Conservation (phyloP, 306 rosid species). For the Dryas drummondii region DNA sequence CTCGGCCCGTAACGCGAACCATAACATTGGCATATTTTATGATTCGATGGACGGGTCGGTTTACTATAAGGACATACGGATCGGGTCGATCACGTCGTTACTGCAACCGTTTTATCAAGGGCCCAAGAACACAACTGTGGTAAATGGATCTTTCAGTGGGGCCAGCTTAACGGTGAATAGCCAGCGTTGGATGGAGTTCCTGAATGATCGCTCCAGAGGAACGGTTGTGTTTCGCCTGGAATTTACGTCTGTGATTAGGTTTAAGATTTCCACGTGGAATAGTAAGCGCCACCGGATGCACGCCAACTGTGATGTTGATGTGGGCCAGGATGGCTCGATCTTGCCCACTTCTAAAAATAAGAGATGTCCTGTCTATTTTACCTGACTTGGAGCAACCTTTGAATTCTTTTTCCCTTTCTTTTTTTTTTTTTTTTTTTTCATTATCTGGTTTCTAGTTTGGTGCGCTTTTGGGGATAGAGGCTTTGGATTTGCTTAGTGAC, state of each 20-base stretch:
- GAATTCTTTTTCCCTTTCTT: background rate
- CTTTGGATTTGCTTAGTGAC: constrained; percentile 1
- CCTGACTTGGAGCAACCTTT: constrained; percentile 25
- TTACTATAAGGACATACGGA: constrained; percentile 52
- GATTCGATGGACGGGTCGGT: constrained; percentile 53
- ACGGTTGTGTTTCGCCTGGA: constrained; percentile 64
- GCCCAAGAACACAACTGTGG: constrained; percentile 58
- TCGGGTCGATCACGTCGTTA: constrained; percentile 54
- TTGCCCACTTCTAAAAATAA: constrained; percentile 40
- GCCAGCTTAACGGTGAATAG: constrained; percentile 48
- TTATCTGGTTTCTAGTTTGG: background rate
- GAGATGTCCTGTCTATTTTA: constrained; percentile 76
- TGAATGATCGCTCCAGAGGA: constrained; percentile 52
- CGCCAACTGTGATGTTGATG: constrained; percentile 61
- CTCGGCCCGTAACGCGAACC: constrained; percentile 74
- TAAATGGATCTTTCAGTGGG: constrained; percentile 43
- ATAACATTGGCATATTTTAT: constrained; percentile 55
- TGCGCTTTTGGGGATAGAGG: background rate
- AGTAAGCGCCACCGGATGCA: constrained; percentile 68
- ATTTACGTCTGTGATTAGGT: constrained; percentile 51
- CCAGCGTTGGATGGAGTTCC: constrained; percentile 63
- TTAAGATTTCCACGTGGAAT: constrained; percentile 60
- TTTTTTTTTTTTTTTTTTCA: background rate
- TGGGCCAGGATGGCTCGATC: constrained; percentile 65
- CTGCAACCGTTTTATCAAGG: constrained; percentile 50